Conservation (phyloP, 2,329 filamentous ascomycete genomes). For the Exophiala oligosperma region DNA sequence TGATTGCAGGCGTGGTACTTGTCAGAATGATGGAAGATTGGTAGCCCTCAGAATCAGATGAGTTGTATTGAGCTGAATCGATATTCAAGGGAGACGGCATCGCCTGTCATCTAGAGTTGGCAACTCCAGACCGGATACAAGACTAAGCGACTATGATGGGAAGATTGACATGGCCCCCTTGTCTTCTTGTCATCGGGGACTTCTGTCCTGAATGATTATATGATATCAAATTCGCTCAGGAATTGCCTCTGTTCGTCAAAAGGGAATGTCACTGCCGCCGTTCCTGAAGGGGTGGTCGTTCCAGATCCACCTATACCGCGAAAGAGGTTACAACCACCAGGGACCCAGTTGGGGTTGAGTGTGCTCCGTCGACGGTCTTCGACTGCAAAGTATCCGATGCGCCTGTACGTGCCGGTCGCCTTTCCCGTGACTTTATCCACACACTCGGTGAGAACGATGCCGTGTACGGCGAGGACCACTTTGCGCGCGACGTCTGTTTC, state of each 20-base stretch:
- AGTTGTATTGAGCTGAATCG: too few relatives aligned
- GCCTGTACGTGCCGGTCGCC: background rate
- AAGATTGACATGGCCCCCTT: too few relatives aligned
- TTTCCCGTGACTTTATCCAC: background rate
- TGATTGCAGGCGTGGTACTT: too few relatives aligned
- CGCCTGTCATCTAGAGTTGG: too few relatives aligned
- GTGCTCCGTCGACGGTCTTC: constrained; percentile 12
- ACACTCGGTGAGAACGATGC: constrained; percentile 8
- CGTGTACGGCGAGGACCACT: constrained; percentile 15
- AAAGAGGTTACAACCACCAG: constrained; percentile 3
- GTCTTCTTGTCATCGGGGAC: too few relatives aligned
- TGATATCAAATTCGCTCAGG: background rate
- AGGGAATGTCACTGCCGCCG: background rate
- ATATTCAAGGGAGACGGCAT: too few relatives aligned
- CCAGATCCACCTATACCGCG: background rate
- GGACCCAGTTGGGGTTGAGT: constrained; percentile 10
- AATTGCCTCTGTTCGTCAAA: background rate
- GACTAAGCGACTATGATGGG: too few relatives aligned
- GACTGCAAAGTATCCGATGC: constrained; percentile 16
- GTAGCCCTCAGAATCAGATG: too few relatives aligned
- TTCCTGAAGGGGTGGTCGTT: background rate
- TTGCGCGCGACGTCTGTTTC: constrained; percentile 3
- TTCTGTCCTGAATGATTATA: background rate
- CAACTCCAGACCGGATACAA: too few relatives aligned
- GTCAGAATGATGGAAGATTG: too few relatives aligned